A percentile compares a stretch with the other conserved stretches of the same genome.
Evolutionary conservation across 345 rosid species (phyloP).

Genomic region (Euclidium syriacum): DNA sequence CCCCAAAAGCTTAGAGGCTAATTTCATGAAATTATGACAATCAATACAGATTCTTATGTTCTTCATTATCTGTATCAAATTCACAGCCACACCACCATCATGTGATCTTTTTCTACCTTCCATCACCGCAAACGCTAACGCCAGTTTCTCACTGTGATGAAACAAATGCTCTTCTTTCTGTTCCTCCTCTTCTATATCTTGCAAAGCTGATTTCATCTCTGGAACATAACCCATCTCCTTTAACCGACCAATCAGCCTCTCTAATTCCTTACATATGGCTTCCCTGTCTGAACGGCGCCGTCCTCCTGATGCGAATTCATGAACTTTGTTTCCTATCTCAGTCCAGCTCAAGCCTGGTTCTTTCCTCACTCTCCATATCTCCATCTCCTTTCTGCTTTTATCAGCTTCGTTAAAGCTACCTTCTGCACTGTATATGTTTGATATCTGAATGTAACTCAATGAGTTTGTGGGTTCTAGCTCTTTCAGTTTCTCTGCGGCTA

Average conservation of each 20-base stretch:
- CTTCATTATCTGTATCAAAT: conserved; percentile 59
- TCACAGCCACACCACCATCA: conserved; percentile 19
- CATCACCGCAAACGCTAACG: conserved; percentile 61
- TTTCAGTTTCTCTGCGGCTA: conserved; percentile 55
- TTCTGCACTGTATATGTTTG: conserved; percentile 66
- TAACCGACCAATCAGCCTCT: conserved; percentile 46
- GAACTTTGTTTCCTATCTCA: conserved; percentile 56
- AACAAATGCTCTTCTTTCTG: conserved; percentile 68
- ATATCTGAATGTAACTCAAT: conserved; percentile 68
- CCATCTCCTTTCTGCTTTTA: conserved; percentile 57
- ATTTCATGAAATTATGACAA: conserved; percentile 89
- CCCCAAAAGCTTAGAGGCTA: conserved; percentile 54
- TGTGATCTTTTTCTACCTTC: conserved; percentile 29
- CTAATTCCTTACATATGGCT: conserved; percentile 42
- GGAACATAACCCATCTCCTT: conserved; percentile 74
- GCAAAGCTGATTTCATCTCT: conserved; percentile 59
- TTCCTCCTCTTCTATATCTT: conserved; percentile 76
- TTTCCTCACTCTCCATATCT: conserved; percentile 51
- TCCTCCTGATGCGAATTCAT: conserved; percentile 82
- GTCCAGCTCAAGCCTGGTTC: conserved; percentile 93
- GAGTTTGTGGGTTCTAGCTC: conserved; percentile 62
- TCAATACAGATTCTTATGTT: conserved; percentile 78
- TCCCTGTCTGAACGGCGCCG: conserved; percentile 51
- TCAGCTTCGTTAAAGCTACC: conserved; percentile 71
- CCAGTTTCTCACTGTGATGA: conserved; percentile 82